phyloP scores from a whole-genome alignment of 1,284 basidiomycete genomes.

The Fomitopsis pinicola region DNA sequence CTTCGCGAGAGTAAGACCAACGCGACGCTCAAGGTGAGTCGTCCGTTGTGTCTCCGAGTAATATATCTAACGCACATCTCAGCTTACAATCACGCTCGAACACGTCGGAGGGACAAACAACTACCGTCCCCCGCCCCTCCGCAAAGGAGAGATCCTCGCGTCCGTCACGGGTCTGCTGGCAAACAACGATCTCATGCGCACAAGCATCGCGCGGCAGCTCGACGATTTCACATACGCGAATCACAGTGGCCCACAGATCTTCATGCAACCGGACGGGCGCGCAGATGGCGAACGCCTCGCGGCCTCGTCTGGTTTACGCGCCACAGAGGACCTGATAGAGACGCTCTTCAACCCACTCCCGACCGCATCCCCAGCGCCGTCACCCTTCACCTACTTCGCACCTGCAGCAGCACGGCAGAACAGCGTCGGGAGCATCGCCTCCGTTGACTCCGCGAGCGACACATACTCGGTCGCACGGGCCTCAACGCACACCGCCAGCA shows the following conservation, averaged over 20 bases:
- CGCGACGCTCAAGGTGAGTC: slow-evolving; percentile 61
- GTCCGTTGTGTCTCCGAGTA: not conserved
- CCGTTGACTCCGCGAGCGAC: slow-evolving; percentile 5
- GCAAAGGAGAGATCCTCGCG: slow-evolving; percentile 66
- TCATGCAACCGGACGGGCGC: slow-evolving; percentile 17
- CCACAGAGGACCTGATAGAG: slow-evolving; percentile 70
- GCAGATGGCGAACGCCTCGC: slow-evolving; percentile 46
- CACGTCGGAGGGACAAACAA: slow-evolving; percentile 52
- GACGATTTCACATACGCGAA: slow-evolving; percentile 36
- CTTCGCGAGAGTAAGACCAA: slow-evolving; percentile 76
- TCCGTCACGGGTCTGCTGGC: slow-evolving; percentile 60
- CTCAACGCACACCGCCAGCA: slow-evolving; percentile 20
- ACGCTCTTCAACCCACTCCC: slow-evolving; percentile 70
- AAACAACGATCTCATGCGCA: slow-evolving; percentile 45
- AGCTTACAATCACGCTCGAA: slow-evolving; percentile 61
- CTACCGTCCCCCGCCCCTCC: slow-evolving; percentile 64
- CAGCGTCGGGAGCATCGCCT: not conserved
- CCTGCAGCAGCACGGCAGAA: slow-evolving; percentile 5
- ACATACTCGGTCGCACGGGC: slow-evolving; percentile 2
- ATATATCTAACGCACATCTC: slow-evolving; percentile 4
- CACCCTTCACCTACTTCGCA: slow-evolving; percentile 57
- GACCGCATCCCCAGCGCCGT: slow-evolving; percentile 38
- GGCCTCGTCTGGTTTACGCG: slow-evolving; percentile 48
- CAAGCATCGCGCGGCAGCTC: slow-evolving; percentile 43
- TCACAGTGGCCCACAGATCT: not conserved